A percentile compares a stretch with the other conserved stretches of the same genome.
phyloP scores from a whole-genome alignment of 1,284 basidiomycete species.

The Apiotrichum porosum region DNA sequence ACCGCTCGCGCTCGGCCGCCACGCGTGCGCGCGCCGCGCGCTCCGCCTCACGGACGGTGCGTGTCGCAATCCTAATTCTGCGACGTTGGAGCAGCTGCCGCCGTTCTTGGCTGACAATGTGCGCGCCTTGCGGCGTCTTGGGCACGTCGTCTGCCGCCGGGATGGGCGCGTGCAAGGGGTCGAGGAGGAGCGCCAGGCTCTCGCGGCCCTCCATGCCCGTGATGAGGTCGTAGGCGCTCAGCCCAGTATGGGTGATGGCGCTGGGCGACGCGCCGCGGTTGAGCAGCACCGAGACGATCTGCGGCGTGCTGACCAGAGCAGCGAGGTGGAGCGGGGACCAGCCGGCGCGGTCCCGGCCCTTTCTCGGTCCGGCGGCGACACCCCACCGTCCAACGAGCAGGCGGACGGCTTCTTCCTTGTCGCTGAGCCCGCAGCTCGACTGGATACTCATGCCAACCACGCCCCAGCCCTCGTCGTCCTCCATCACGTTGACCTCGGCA shows the following conservation, averaged over 20 bases:
- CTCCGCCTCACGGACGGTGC: constrained; percentile 49
- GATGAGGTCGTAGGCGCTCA: constrained; percentile 80
- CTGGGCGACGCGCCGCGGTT: constrained; percentile 83
- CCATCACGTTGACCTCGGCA: constrained; percentile 36
- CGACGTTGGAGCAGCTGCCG: constrained; percentile 51
- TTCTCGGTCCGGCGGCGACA: constrained; percentile 26
- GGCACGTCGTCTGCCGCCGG: constrained; percentile 16
- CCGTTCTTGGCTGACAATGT: constrained; percentile 16
- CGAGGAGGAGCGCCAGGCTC: constrained; percentile 70
- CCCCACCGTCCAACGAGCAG: constrained; percentile 73
- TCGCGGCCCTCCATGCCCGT: constrained; percentile 71
- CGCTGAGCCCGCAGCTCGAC: constrained; percentile 65
- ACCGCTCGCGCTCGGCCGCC: constrained; percentile 56
- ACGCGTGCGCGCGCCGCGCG: constrained; percentile 57
- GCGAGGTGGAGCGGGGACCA: constrained; percentile 97
- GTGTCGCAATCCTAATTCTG: constrained; percentile 61
- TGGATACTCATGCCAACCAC: constrained; percentile 73
- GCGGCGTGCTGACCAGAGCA: constrained; percentile 79
- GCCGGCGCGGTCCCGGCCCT: constrained; percentile 57
- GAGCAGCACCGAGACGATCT: constrained; percentile 84
- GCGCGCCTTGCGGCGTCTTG: too few relatives aligned
- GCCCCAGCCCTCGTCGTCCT: constrained; percentile 78
- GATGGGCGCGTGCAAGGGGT: constrained; percentile 31
- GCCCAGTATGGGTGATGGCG: constrained; percentile 64
- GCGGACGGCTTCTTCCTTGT: constrained; percentile 80